Conservation (phyloP, 2,329 filamentous ascomycete species). For the Byssoonygena ceratinophila region DNA sequence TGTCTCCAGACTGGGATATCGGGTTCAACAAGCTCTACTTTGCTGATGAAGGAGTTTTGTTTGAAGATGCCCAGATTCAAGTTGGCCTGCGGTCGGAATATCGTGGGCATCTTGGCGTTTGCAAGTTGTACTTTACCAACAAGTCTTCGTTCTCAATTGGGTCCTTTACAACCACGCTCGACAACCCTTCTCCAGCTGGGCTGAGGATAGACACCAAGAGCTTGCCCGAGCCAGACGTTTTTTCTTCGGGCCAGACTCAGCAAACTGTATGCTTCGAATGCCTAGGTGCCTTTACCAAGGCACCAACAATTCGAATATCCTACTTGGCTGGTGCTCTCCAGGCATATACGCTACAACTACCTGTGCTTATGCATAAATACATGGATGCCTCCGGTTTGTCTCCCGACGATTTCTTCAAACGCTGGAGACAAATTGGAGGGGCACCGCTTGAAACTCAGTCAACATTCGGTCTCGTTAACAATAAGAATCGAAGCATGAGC, state of each 20-base stretch:
- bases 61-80: slow-evolving; percentile 90
- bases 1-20: slow-evolving; percentile 88
- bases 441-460: slow-evolving; percentile 75
- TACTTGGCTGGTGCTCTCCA: slow-evolving; percentile 91
- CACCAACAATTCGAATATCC: slow-evolving; percentile 84
- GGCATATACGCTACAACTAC: slow-evolving; percentile 80
- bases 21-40: slow-evolving; percentile 79
- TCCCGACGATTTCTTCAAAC: slow-evolving; percentile 93
- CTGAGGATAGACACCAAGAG: slow-evolving; percentile 80
- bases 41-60: slow-evolving; percentile 72
- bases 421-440: slow-evolving; percentile 97
- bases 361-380: slow-evolving; percentile 83
- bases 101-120: slow-evolving; percentile 82
- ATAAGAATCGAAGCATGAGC: slow-evolving; percentile 54
- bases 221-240: slow-evolving; percentile 71
- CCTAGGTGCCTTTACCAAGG: slow-evolving; percentile 66
- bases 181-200: slow-evolving; percentile 54
- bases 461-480: slow-evolving; percentile 60
- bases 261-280: slow-evolving; percentile 94
- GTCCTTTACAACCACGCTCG: slow-evolving; percentile 88
- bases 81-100: slow-evolving; percentile 89
- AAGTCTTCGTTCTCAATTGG: slow-evolving; percentile 75
- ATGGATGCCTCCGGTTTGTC: slow-evolving; percentile 84
- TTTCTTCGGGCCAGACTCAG: slow-evolving; percentile 66
- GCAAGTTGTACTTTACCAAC: slow-evolving; percentile 94